Percentiles rank a stretch among this genome's conserved stretches.
Evolutionary conservation across 164 flowering plant genomes (phyloP).

Genomic region (Santalum album): DNA sequence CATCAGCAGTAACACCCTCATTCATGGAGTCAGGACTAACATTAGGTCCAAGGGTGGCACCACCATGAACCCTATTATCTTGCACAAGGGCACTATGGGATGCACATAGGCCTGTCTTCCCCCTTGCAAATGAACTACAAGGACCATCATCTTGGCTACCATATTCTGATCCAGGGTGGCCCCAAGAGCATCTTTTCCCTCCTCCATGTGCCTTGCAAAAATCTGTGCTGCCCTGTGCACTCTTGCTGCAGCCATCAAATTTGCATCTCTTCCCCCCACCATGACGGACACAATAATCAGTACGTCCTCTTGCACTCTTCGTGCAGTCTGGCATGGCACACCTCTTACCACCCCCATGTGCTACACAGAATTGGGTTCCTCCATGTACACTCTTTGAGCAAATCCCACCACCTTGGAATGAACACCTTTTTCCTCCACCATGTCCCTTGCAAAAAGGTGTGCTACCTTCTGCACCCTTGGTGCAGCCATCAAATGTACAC

Average conservation of each 20-base stretch:
- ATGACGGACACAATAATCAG: constrained; percentile 83
- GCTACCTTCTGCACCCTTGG: constrained; percentile 95
- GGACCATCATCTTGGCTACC: constrained; percentile 34
- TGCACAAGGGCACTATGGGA: constrained; percentile 69
- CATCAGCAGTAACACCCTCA: constrained; percentile 22
- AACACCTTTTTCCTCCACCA: constrained; percentile 93
- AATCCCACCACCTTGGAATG: constrained; percentile 62
- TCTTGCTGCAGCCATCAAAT: constrained; percentile 69
- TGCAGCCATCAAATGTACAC: constrained; percentile 69
- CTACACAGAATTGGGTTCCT: constrained; percentile 77
- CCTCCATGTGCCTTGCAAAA: constrained; percentile 96
- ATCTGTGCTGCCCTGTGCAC: constrained; percentile 92
- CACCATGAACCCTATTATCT: constrained; percentile 93
- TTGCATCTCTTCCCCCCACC: constrained; percentile 96
- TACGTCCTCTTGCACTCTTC: constrained; percentile 88
- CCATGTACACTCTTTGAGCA: constrained; percentile 92
- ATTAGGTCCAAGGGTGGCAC: constrained; percentile 46
- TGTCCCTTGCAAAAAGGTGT: constrained; percentile 89
- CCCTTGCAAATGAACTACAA: constrained; percentile 79
- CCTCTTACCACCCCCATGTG: constrained; percentile 95
- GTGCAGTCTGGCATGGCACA: constrained; percentile 82
- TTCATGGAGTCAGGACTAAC: constrained; percentile 25
- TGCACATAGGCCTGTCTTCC: constrained; percentile 77
- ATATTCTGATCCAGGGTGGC: constrained; percentile 52
- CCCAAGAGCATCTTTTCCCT: constrained; percentile 90